These are phyloP conservation scores for Lecanicillium sp. DNA, from an alignment of 2,329 filamentous ascomycete genomes.

Conservation along the genomic window DNA sequence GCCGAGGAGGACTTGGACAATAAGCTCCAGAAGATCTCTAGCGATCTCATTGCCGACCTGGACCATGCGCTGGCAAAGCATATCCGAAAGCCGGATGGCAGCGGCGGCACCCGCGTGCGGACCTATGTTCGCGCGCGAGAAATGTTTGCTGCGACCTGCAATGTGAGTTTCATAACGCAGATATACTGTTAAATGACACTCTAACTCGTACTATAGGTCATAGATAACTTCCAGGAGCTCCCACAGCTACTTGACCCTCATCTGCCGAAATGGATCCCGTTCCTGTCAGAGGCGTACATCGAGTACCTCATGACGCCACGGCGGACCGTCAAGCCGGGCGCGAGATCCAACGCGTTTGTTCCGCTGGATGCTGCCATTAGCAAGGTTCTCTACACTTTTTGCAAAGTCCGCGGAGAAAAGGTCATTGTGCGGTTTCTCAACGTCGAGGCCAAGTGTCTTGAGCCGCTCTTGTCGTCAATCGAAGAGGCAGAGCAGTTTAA, in stretches of 20 bases:
- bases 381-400: constrained; percentile 78
- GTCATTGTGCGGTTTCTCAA: constrained; percentile 85
- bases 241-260: constrained; percentile 87
- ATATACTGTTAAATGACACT: constrained; percentile 11
- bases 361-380: constrained; percentile 66
- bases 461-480: constrained; percentile 68
- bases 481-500: constrained; percentile 45
- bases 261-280: constrained; percentile 66
- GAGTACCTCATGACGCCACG: constrained; percentile 47
- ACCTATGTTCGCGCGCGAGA: constrained; percentile 43
- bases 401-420: constrained; percentile 91
- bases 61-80: constrained; percentile 44
- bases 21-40: constrained; percentile 53
- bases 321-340: constrained; percentile 9
- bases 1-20: constrained; percentile 53
- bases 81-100: constrained; percentile 42
- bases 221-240: constrained; percentile 91
- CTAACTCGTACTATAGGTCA: constrained; percentile 33
- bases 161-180: constrained; percentile 28
- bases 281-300: constrained; percentile 69
- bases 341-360: constrained; percentile 34
- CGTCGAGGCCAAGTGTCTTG: constrained; percentile 80
- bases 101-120: constrained; percentile 33
- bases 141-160: constrained; percentile 36
- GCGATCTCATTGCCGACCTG: constrained; percentile 52